Percentiles rank a stretch among this genome's conserved stretches.
Conservation (phyloP, 2,329 filamentous ascomycete genomes). For the Neofusicoccum cordaticola region DNA sequence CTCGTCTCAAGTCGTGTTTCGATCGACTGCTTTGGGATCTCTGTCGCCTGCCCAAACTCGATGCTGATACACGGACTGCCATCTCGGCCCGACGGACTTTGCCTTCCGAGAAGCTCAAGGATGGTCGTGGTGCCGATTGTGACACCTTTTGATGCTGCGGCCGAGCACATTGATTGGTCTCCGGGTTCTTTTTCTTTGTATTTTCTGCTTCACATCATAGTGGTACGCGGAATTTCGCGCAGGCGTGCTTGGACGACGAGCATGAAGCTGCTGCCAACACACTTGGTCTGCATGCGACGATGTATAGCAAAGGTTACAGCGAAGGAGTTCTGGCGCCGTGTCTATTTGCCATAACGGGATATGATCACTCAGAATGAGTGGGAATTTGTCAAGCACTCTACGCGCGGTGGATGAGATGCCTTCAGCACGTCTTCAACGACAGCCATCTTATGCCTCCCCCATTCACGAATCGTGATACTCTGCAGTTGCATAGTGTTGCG, state of each 20-base stretch:
- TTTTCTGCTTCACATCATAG: neutral
- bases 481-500: neutral
- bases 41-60: neutral
- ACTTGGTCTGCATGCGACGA: neutral
- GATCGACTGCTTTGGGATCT: neutral
- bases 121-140: neutral
- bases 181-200: neutral
- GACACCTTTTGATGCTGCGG: neutral
- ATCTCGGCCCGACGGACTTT: neutral
- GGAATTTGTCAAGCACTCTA: neutral
- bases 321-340: neutral
- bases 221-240: neutral
- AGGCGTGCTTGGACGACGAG: neutral
- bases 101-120: neutral
- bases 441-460: neutral
- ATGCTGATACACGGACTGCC: neutral
- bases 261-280: neutral
- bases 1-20: slow-evolving; percentile 1
- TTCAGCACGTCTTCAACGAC: neutral
- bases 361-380: neutral
- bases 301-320: neutral
- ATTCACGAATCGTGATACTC: neutral
- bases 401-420: neutral
- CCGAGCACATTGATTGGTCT: neutral
- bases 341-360: neutral